Percentiles rank a stretch among this genome's conserved stretches.
These are phyloP conservation scores for Stevia rebaudiana DNA, from an alignment of 140 eudicot genomes.

Conservation along the genomic window DNA sequence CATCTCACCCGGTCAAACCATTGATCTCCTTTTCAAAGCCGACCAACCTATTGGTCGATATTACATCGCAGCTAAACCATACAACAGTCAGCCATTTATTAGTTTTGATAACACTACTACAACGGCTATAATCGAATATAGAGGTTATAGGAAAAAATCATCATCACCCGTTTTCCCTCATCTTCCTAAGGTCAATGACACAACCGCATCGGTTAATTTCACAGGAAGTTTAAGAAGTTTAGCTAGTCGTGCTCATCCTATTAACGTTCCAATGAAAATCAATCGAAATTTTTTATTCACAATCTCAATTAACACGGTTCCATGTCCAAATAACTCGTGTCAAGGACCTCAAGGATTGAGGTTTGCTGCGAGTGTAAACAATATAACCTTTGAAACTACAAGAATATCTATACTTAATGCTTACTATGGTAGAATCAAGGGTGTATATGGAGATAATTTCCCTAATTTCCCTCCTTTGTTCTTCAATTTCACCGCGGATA, in stretches of 20 bases:
- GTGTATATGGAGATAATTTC: slow-evolving; percentile 40
- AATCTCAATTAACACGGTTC: slow-evolving; percentile 35
- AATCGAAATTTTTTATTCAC: slow-evolving; percentile 27
- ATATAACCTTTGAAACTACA: slow-evolving; percentile 32
- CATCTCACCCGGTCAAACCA: slow-evolving; percentile 62
- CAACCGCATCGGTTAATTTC: slow-evolving; percentile 35
- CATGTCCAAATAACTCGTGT: slow-evolving; percentile 34
- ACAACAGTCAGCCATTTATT: slow-evolving; percentile 21
- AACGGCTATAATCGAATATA: slow-evolving; percentile 43
- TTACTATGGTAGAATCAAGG: slow-evolving; percentile 32
- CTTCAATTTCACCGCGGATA: slow-evolving; percentile 42
- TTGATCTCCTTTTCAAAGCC: slow-evolving; percentile 41
- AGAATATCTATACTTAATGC: slow-evolving; percentile 40
- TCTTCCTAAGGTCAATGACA: slow-evolving; percentile 39
- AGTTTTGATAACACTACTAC: slow-evolving; percentile 51
- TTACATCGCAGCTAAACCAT: slow-evolving; percentile 49
- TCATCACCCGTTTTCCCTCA: slow-evolving; percentile 27
- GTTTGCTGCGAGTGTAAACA: slow-evolving; percentile 48
- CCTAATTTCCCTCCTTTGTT: slow-evolving; percentile 40
- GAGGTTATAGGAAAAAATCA: slow-evolving; percentile 19
- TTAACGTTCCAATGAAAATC: slow-evolving; percentile 39
- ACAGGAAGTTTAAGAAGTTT: slow-evolving; percentile 43
- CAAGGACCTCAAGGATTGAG: slow-evolving; percentile 34
- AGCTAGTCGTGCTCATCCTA: slow-evolving; percentile 39
- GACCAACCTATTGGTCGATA: slow-evolving; percentile 39